Evolutionary conservation across 1,284 basidiomycete genomes (phyloP).

Genomic region (Puccinia coronata): DNA sequence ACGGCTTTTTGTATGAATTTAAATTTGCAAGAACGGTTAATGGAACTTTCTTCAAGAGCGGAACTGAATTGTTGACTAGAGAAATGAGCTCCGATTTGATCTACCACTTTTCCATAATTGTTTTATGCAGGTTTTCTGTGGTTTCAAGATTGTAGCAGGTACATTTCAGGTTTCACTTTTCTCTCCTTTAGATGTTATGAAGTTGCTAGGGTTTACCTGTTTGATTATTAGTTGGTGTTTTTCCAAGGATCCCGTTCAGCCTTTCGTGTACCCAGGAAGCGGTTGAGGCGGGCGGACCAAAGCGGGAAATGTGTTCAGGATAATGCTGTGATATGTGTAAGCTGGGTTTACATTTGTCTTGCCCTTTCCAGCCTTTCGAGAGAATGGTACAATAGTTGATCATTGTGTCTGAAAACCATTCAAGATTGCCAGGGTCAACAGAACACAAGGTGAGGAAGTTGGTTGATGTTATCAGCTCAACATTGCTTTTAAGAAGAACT

Average conservation of each 20-base stretch:
- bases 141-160: neutral
- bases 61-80: neutral
- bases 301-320: neutral
- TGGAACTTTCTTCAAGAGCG: conserved; percentile 2
- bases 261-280: conserved; percentile 6
- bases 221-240: conserved; percentile 4
- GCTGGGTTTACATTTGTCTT: conserved; percentile 13
- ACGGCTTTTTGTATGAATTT: neutral
- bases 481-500: neutral
- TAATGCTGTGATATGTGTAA: conserved; percentile 22
- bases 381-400: conserved; percentile 3
- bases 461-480: neutral
- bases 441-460: neutral
- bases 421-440: neutral
- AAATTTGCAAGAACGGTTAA: neutral
- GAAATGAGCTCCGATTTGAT: conserved; percentile 5
- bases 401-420: neutral
- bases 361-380: neutral
- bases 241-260: conserved; percentile 1
- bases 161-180: too few species aligned
- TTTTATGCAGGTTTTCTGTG: neutral
- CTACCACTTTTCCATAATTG: conserved; percentile 17
- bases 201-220: neutral
- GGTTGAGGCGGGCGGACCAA: neutral
- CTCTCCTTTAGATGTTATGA: too few species aligned